Conservation (phyloP, 345 rosid genomes). For the Anastatica hierochuntica region DNA sequence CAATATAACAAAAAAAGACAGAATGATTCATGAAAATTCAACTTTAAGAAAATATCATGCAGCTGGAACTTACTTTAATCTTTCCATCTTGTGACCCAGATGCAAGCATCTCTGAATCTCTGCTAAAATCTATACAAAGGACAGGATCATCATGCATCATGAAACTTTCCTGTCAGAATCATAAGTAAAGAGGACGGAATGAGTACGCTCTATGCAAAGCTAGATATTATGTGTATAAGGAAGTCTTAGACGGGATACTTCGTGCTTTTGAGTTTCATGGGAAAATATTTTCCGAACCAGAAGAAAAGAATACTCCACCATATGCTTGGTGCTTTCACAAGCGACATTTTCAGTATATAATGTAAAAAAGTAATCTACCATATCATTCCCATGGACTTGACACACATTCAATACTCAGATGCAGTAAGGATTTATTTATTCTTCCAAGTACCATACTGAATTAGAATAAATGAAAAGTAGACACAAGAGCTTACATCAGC, state of each 20-base stretch:
- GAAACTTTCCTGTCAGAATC: conserved; percentile 77
- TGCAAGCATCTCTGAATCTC: conserved; percentile 96
- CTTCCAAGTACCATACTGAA: too few species aligned
- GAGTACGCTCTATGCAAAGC: not conserved
- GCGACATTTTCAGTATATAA: too few species aligned
- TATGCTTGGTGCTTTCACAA: too few species aligned
- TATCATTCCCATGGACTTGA: too few species aligned
- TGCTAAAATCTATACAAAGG: conserved; percentile 93
- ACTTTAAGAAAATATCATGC: not conserved
- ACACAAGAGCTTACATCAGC: conserved; percentile 59
- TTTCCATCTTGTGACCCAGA: conserved; percentile 97
- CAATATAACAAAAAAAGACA: not conserved
- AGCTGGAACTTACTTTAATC: conserved; percentile 57
- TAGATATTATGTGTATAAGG: not conserved
- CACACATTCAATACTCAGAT: not conserved
- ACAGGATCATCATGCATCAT: conserved; percentile 99
- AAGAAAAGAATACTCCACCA: not conserved
- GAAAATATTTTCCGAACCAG: not conserved
- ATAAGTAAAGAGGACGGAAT: conserved; percentile 11
- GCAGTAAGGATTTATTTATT: not conserved
- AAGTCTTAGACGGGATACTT: conserved; percentile 5
- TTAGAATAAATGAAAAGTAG: conserved; percentile 2
- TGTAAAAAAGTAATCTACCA: too few species aligned
- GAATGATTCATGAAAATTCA: not conserved
- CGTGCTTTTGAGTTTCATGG: not conserved